Conservation (phyloP, 306 rosid genomes). For the Myrica gale region DNA sequence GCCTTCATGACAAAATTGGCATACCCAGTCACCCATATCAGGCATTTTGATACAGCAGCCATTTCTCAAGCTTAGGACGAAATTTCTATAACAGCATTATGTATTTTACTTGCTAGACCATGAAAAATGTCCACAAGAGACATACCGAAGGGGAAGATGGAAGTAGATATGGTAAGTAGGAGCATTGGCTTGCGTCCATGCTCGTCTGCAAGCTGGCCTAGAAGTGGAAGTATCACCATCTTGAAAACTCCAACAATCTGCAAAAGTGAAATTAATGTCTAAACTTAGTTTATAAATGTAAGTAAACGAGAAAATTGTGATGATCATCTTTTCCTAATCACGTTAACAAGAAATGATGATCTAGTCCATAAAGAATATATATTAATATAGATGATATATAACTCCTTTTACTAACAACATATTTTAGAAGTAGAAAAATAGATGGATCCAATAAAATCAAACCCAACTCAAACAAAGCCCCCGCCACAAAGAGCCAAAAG, state of each 20-base stretch:
- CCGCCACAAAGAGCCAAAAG: not conserved
- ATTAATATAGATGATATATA: no score
- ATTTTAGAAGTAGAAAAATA: no score
- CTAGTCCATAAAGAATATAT: no score
- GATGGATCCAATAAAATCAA: no score
- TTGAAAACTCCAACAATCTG: constrained; percentile 34
- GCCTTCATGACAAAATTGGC: no score
- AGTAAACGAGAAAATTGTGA: no score
- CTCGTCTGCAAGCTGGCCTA: constrained; percentile 89
- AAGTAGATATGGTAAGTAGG: constrained; percentile 55
- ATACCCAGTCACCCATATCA: not conserved
- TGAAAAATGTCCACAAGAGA: not conserved
- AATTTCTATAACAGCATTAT: not conserved
- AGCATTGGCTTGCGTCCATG: constrained; percentile 77
- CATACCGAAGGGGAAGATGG: constrained; percentile 68
- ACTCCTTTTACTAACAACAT: no score
- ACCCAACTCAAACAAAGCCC: no score
- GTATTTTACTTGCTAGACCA: not conserved
- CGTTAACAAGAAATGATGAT: no score
- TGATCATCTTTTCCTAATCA: no score
- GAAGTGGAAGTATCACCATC: constrained; percentile 58
- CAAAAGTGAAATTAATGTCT: not conserved
- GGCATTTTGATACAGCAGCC: no score
- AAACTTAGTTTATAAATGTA: not conserved
- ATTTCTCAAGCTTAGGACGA: not conserved